Evolutionary conservation across 2,329 filamentous ascomycete genomes (phyloP), one percentile per base, ranked within the genome.

Genomic region (Camillea tinctor): DNA sequence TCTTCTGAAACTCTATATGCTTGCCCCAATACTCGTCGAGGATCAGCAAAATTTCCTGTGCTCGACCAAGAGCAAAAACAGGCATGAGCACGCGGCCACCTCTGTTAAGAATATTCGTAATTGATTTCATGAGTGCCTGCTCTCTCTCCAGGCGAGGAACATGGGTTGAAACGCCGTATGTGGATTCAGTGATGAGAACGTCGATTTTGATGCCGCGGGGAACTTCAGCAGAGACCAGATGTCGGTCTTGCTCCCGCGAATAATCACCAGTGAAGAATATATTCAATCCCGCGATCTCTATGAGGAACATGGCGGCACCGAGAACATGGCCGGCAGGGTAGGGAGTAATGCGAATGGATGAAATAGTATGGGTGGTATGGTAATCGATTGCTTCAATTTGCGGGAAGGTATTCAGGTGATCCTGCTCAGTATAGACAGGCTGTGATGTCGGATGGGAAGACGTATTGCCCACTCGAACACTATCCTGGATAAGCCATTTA

Each of bases 401-500:
- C 11, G 93, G 91, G 61, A 98, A 94, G 0, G 94, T 98, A 64
- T 92, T 93, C 24, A 97, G 83, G 75, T 98, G 93, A 72, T 99
- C 95, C 68, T 94, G 89, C 77, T 99, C 95, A 1, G 92, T 97
- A 74, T 97, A 99, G 52, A 98, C 87, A 72, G 92, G 82, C 81
- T 95, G 84, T 70, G 91, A 82, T 0, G 81, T 82, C 57, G 81
- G 79, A 65, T 86, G 85, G 9, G 85, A 86, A 1, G 85, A 87
- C 4, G 84, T 88, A 71, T 88, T 90, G 73, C 89, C 90, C 26
- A 99, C 93, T 60, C 95, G 89, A 51, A 99, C 92, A 67, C 93
- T 96, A 77, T 99, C 95, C 76, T 97, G 93, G 64, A 98, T 97
- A 55, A 98, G 87, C 94, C 95, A 98, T 79, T 98, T 98, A 84